Base-by-base conservation (phyloP, 2,329 filamentous ascomycete species). In the Stemphylium lycopersici region DNA sequence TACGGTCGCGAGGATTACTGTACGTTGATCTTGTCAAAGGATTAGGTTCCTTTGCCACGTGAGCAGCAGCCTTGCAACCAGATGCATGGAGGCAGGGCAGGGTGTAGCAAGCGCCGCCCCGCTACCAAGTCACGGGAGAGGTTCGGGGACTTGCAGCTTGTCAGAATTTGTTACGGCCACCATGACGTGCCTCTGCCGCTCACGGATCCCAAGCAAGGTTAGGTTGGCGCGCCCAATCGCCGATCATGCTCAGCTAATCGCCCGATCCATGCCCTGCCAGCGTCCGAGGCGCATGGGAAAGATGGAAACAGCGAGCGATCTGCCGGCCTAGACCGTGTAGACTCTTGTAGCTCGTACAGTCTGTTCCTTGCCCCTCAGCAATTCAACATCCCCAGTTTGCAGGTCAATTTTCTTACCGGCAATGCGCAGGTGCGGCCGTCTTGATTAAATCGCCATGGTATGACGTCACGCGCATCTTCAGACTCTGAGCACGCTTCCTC, bases 381-480 rank as follows among this genome's bases (percentile, higher is more conserved):
- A 31, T 13, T 31, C 41, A 22, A 20, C 36, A 29, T 44, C 34
- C 20, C 15, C 8, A 10, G 37, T 40, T 18, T 39, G 29, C 4
- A 36, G 49, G 20, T 48, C 20, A 42, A 43, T 18, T 38, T 38
- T 44, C 26, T 29, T 31, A 26, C 42, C 53, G 43, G 45, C 26
- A 45, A 47, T 43, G 41, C 46, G 26, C 42, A 42, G 51, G 20
- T 51, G 31, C 42, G 31, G 51, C 52, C 26, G 34, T 54, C 39
- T 34, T 33, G 16, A 29, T 24, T 39, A 29, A 32, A 11, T 20
- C n/a, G 45, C 22, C 48, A n/a, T 46, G 36, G 22, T 51, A 52
- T 55, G 55, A 58, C 55, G 55, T 58, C 55, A 55, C 46, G 42
- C 46, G 46, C 18, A 29, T 26, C 18, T 51, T n/a, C 24, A 20